Base-by-base conservation (phyloP, 495 filamentous ascomycete species). In the Daldinia childiae region DNA sequence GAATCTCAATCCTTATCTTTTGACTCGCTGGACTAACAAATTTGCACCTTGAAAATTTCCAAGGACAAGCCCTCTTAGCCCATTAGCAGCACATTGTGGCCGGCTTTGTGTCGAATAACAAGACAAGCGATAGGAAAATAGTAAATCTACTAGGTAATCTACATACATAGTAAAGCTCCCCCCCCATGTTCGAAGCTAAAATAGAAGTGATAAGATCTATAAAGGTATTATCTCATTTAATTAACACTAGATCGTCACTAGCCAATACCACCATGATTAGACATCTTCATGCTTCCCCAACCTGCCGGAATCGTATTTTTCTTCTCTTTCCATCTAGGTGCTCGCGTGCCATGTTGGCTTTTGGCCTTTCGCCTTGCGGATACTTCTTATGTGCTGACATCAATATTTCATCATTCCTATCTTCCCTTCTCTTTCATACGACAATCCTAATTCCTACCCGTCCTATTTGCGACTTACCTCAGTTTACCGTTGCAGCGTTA, bases 211-310 rank as follows among this genome's bases (percentile, higher is more conserved):
- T 71, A 71, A 71, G 62, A 34, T 17, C 56, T 27, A 43, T 62
- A 55, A 70, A 19, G 61, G n/a, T 65, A 70, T 71, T 71, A 66
- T 71, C 68, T 58, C 57, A 71, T 71, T 8, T 65, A 57, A 71
- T 66, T 71, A 58, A 32, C 62, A 62, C 15, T 55, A 51, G 56
- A 48, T 62, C 17, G n/a, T 48, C 50, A 41, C 62, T 21, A 36
- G 30, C 62, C 68, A 65, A 66, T 71, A 26, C 39, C 21, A 66
- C 38, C 36, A 32, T 27, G 62, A 71, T 41, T 30, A 51, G 62
- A 70, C 61, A 70, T 61, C 27, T 65, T 50, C 29, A 70, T 24
- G 54, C 15, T 15, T 60, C 61, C 24, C 34, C 55, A 32, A 50
- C 56, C 43, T 54, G 56, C 36, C 51, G 19, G 38, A 50, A 41